These are phyloP conservation scores for Naganishia sp. DNA, from an alignment of 1,284 basidiomycete genomes.

Conservation along the genomic window DNA sequence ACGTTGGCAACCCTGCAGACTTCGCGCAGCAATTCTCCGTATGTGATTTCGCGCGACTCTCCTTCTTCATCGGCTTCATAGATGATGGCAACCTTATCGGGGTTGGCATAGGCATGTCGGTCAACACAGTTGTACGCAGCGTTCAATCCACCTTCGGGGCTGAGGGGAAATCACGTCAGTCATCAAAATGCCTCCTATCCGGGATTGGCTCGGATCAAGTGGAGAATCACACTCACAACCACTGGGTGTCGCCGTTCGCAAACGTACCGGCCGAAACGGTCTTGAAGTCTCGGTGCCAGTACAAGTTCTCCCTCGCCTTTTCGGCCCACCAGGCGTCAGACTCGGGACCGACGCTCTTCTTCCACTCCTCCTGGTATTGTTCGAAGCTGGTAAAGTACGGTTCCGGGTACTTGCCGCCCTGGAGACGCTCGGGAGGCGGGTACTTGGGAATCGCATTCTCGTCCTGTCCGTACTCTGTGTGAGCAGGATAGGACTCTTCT, in stretches of 20 bases:
- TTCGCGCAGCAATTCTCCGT: constrained; percentile 82
- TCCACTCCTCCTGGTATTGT: constrained; percentile 69
- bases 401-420: constrained; percentile 39
- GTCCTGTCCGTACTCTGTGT: constrained; percentile 36
- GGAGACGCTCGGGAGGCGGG: constrained; percentile 70
- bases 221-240: constrained; percentile 64
- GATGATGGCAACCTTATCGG: constrained; percentile 94
- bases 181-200: not conserved
- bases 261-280: constrained; percentile 85
- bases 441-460: constrained; percentile 54
- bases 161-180: constrained; percentile 32
- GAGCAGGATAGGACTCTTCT: constrained; percentile 25
- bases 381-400: constrained; percentile 42
- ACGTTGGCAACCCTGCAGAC: constrained; percentile 90
- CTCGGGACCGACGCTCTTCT: constrained; percentile 69
- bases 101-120: constrained; percentile 76
- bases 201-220: too few species aligned
- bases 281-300: constrained; percentile 90
- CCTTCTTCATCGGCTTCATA: constrained; percentile 97
- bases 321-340: constrained; percentile 82
- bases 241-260: constrained; percentile 82
- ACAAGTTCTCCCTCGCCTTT: constrained; percentile 75
- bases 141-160: constrained; percentile 80
- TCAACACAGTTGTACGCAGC: constrained; percentile 98
- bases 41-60: constrained; percentile 75